These are phyloP conservation scores for Roridomyces roridus DNA, from an alignment of 768 basidiomycete species.

Conservation along the genomic window DNA sequence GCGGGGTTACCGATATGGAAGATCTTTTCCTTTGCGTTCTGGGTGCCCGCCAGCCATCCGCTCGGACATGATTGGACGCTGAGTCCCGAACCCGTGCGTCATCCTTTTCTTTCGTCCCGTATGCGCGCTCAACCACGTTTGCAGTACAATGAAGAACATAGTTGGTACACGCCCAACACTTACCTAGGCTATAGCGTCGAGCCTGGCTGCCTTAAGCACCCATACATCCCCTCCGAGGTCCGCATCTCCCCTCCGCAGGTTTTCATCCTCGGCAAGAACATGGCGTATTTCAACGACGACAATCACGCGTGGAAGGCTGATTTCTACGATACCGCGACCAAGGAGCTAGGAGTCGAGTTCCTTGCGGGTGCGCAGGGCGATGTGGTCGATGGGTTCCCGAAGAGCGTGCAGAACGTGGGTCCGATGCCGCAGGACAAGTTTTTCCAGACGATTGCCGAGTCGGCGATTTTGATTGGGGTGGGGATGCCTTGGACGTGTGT, in stretches of 20 bases:
- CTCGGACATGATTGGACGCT: slow-evolving; percentile 39
- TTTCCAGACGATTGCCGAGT: slow-evolving; percentile 1
- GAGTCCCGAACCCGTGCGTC: slow-evolving; percentile 31
- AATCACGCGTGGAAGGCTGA: slow-evolving; percentile 2
- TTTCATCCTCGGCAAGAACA: slow-evolving; percentile 1
- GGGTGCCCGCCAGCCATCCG: slow-evolving; percentile 12
- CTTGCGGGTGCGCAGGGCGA: neutral
- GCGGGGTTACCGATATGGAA: slow-evolving; percentile 44
- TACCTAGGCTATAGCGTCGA: slow-evolving; percentile 39
- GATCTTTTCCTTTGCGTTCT: slow-evolving; percentile 32
- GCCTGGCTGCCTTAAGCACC: slow-evolving; percentile 29
- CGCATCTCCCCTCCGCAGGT: slow-evolving; percentile 12
- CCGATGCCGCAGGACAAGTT: slow-evolving; percentile 5
- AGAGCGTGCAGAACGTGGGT: slow-evolving; percentile 4
- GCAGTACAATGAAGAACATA: slow-evolving; percentile 7
- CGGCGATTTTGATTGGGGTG: slow-evolving; percentile 4
- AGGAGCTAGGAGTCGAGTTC: neutral
- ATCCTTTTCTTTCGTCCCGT: slow-evolving; percentile 3
- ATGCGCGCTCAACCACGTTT: too few relatives aligned
- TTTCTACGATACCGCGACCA: slow-evolving; percentile 2
- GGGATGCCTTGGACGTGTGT: slow-evolving; percentile 1
- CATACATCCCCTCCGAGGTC: slow-evolving; percentile 31
- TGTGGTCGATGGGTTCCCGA: neutral
- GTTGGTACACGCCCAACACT: slow-evolving; percentile 3
- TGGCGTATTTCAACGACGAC: neutral